phyloP scores from a whole-genome alignment of 495 filamentous ascomycete genomes.

The Aspergillus olivimuriae region DNA sequence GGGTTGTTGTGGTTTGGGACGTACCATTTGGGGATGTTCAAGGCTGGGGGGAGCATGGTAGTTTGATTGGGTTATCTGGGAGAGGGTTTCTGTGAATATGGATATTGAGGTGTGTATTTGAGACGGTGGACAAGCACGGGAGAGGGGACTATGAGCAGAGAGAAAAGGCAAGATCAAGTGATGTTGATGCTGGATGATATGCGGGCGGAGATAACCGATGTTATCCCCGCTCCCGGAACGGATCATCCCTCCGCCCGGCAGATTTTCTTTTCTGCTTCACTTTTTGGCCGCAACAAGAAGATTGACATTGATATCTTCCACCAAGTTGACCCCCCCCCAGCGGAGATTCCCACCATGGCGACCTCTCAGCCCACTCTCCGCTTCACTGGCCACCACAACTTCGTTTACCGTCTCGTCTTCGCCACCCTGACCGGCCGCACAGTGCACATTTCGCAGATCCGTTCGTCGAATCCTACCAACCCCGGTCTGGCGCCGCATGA shows the following conservation, averaged over 20 bases:
- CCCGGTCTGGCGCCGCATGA: constrained; percentile 89
- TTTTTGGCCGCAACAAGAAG: no score
- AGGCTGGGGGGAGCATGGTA: constrained; percentile 36
- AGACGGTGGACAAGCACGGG: no score
- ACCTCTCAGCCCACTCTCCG: constrained; percentile 47
- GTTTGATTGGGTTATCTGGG: not conserved
- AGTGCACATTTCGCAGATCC: constrained; percentile 88
- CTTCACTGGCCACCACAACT: constrained; percentile 76
- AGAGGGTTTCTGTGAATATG: not conserved
- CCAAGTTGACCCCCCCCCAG: no score
- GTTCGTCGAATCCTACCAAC: constrained; percentile 70
- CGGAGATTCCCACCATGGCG: constrained; percentile 18
- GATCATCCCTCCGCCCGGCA: no score
- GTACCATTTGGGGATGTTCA: constrained; percentile 87
- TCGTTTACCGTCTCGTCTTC: constrained; percentile 80
- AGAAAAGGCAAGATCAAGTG: no score
- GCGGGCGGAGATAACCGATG: no score
- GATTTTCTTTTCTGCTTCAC: no score
- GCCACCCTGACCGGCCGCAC: constrained; percentile 85
- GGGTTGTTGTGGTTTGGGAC: constrained; percentile 30
- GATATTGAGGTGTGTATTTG: not conserved
- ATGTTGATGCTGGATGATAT: no score
- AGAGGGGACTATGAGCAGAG: no score
- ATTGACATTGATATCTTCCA: no score
- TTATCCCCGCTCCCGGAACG: no score